Percentiles rank a stretch among this genome's conserved stretches.
phyloP scores from a whole-genome alignment of 1,139 yeast species.

The Lodderomyces beijingensis region DNA sequence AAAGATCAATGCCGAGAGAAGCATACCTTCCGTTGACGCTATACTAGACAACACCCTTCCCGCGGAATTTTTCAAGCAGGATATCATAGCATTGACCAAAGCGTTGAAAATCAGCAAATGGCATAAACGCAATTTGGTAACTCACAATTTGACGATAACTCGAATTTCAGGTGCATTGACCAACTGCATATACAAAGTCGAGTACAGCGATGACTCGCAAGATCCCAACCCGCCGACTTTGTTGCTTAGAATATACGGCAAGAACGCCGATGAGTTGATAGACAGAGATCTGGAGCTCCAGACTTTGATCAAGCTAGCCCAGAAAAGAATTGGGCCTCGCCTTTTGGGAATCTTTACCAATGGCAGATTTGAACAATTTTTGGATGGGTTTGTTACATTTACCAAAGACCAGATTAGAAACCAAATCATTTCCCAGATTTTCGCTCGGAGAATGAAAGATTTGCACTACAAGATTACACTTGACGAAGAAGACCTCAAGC shows the following conservation, averaged over 20 bases:
- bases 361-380: conserved; percentile 89
- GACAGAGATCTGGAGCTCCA: conserved; percentile 80
- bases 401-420: conserved; percentile 69
- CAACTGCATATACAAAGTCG: conserved; percentile 76
- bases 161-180: conserved; percentile 92
- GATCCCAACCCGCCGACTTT: conserved; percentile 39
- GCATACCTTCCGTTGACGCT: conserved; percentile 38
- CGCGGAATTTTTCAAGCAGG: conserved; percentile 77
- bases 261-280: conserved; percentile 79
- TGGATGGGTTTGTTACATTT: conserved; percentile 75
- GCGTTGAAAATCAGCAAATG: conserved; percentile 71
- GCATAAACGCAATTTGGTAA: conserved; percentile 47
- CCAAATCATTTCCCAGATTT: conserved; percentile 72
- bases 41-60: conserved; percentile 72
- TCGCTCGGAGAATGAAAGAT: conserved; percentile 96
- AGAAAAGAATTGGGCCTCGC: conserved; percentile 81
- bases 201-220: conserved; percentile 29
- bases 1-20: conserved; percentile 23
- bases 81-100: conserved; percentile 63
- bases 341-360: conserved; percentile 83
- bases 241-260: conserved; percentile 84
- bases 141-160: conserved; percentile 42
- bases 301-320: conserved; percentile 67
- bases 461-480: conserved; percentile 78
- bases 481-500: conserved; percentile 39